Evolutionary conservation across 345 rosid species (phyloP).

Genomic region (Salix arbutifolia): DNA sequence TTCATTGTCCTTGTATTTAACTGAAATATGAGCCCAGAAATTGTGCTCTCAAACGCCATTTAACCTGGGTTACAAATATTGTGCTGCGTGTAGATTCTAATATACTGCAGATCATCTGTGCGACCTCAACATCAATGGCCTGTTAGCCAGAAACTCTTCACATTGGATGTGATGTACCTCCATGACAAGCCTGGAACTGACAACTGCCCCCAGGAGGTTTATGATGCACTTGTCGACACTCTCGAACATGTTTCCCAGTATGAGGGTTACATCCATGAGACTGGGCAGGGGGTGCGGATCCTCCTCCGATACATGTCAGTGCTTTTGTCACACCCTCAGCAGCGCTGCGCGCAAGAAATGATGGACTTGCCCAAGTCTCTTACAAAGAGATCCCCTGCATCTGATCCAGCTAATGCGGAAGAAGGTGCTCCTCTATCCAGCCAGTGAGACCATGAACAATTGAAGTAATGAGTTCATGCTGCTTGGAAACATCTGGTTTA

Average conservation of each 20-base stretch:
- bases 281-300: constrained; percentile 67
- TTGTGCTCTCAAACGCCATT: not conserved
- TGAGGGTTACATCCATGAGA: constrained; percentile 83
- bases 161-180: constrained; percentile 85
- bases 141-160: constrained; percentile 67
- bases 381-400: constrained; percentile 45
- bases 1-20: too few relatives aligned
- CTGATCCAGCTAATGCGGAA: constrained; percentile 46
- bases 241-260: constrained; percentile 77
- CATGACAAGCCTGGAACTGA: constrained; percentile 87
- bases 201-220: constrained; percentile 86
- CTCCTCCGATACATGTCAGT: constrained; percentile 65
- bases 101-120: constrained; percentile 81
- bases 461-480: not conserved
- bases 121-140: constrained; percentile 75
- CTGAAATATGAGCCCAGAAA: not conserved
- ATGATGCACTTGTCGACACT: constrained; percentile 67
- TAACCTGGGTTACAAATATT: not conserved
- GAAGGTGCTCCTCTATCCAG: constrained; percentile 42
- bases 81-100: constrained; percentile 42
- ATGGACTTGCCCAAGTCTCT: constrained; percentile 75
- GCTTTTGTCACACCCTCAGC: constrained; percentile 79
- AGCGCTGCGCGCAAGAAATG: constrained; percentile 71
- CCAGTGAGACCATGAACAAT: constrained; percentile 36
- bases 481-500: too few relatives aligned